Conservation (phyloP, 345 rosid species). For the Salix exigua region DNA sequence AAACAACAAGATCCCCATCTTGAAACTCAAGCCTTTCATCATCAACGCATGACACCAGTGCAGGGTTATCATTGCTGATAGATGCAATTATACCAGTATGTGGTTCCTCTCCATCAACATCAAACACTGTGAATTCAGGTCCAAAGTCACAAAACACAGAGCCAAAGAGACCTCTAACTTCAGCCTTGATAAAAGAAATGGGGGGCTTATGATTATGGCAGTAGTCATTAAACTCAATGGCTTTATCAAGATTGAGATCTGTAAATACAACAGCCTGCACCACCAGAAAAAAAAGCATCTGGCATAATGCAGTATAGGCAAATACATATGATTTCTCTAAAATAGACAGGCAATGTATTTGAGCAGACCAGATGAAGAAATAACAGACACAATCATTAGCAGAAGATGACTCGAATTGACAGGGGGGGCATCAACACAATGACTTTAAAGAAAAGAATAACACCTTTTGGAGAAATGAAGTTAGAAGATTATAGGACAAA, state of each 20-base stretch:
- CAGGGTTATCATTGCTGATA: constrained; percentile 80
- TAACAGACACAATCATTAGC: background rate
- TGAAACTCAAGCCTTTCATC: constrained; percentile 97
- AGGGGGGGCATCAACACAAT: background rate
- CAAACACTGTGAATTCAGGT: constrained; percentile 78
- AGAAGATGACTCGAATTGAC: background rate
- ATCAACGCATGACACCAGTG: constrained; percentile 86
- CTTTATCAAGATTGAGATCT: constrained; percentile 65
- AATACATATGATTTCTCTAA: background rate
- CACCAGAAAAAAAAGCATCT: constrained; percentile 4
- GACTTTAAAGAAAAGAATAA: background rate
- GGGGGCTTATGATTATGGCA: constrained; percentile 89
- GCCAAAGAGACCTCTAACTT: constrained; percentile 96
- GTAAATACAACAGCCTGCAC: constrained; percentile 91
- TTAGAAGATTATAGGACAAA: background rate
- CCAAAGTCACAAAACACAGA: constrained; percentile 96
- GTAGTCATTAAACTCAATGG: constrained; percentile 74
- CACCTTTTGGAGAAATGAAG: background rate
- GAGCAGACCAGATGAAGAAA: background rate
- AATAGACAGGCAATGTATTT: background rate
- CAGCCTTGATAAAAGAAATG: constrained; percentile 82
- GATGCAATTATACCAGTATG: constrained; percentile 95
- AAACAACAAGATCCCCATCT: constrained; percentile 91
- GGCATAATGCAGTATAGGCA: background rate
- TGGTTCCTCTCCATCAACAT: constrained; percentile 96